Evolutionary conservation across 2,329 filamentous ascomycete genomes (phyloP), one percentile per base, ranked within the genome.

Genomic region (Plenodomus lindquistii): DNA sequence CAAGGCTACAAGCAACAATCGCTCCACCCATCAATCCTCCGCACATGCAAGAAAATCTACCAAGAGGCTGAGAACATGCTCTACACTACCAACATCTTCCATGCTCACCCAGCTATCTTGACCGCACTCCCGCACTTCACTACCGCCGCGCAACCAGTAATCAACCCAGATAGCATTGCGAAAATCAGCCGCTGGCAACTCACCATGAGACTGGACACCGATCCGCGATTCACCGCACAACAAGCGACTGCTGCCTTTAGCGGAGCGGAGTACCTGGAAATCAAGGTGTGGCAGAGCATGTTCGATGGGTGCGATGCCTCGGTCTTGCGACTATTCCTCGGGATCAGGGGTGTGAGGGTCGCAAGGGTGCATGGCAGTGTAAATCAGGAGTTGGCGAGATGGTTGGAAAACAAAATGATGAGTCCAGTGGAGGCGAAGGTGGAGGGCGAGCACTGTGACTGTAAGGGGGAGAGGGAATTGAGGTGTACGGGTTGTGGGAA

Each of bases 1-100:
- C 44, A 31, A 51, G 22, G 21, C 59, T 56, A 2, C 24, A 42
- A 39, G 44, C 41, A 40, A 35, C 9, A 31, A 31, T 38, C 15
- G 45, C 38, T 80, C 17, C 61, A 74, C 52, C 69, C 75, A 10
- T 62, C 66, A 29, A 66, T 80, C 27, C 67, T 80, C 1, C 59
- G 52, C 2, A 75, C 75, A 6, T 78, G 73, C 60, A 67, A 66
- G 15, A 70, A 69, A 24, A 68, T 75, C 47, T 54, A 75, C 58
- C 22, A 56, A 16, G 78, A 80, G 68, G 74, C 71, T 1, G 62
- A 62, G 0, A 66, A 71, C 11, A 69, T 81, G 7, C 69, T 82
- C 8, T 82, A 81, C 60, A 71, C 72, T n/a, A 60, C 62, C 16
- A 79, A 81, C 62, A 72, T 70, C 29, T 82, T 81, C 69, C 66